Evolutionary conservation across 768 basidiomycete genomes (phyloP).

Genomic region (Boletus vermiculosoides): DNA sequence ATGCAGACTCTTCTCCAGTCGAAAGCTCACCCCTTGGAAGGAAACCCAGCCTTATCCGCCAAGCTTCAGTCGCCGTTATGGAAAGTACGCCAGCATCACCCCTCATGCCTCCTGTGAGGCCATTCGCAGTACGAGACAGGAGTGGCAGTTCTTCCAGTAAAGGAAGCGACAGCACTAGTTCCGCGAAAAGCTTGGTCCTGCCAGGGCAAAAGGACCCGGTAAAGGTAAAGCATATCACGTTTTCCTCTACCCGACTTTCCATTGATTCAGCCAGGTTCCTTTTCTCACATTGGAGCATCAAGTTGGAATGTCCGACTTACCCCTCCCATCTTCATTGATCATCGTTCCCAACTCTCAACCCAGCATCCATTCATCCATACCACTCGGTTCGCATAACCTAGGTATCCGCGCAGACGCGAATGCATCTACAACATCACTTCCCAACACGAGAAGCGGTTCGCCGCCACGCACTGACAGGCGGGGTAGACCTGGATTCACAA

Average conservation of each 20-base stretch:
- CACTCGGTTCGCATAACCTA: constrained; percentile 32
- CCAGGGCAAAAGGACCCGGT: constrained; percentile 72
- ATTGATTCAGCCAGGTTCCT: constrained; percentile 47
- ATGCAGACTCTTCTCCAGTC: constrained; percentile 18
- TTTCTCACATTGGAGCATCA: constrained; percentile 68
- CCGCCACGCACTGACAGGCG: constrained; percentile 25
- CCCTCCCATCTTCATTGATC: constrained; percentile 71
- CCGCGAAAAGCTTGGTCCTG: constrained; percentile 35
- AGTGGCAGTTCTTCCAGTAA: constrained; percentile 48
- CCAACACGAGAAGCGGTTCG: constrained; percentile 33
- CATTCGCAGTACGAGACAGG: constrained; percentile 47
- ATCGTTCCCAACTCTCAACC: constrained; percentile 38
- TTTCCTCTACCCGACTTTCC: not conserved
- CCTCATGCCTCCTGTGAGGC: constrained; percentile 43
- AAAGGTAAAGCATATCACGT: constrained; percentile 46
- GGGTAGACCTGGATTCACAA: constrained; percentile 22
- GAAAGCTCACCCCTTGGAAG: constrained; percentile 12
- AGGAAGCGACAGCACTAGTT: constrained; percentile 34
- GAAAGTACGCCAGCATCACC: constrained; percentile 42
- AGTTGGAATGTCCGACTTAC: constrained; percentile 62
- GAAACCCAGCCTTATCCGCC: constrained; percentile 45
- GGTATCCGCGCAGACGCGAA: constrained; percentile 33
- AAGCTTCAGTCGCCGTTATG: constrained; percentile 55
- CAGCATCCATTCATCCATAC: constrained; percentile 39
- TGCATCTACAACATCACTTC: constrained; percentile 42